These are phyloP conservation scores for Chenopodium quinoa DNA, from an alignment of 148 eudicot genomes.

Conservation along the genomic window DNA sequence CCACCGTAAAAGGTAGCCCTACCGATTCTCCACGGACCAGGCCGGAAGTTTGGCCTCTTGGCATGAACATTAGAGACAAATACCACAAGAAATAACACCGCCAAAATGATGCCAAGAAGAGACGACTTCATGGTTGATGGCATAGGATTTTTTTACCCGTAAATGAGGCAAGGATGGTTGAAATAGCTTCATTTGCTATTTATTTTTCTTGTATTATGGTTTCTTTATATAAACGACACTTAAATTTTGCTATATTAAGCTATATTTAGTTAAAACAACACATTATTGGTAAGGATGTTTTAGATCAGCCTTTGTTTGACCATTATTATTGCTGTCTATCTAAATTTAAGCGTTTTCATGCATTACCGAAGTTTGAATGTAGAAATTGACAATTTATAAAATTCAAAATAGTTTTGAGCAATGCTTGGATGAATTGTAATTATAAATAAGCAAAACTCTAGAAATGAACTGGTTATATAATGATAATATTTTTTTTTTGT, in stretches of 20 bases:
- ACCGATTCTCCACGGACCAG: conserved; percentile 66
- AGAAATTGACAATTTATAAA: too few relatives aligned
- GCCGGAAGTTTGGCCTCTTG: conserved; percentile 34
- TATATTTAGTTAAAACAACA: conserved; percentile 4
- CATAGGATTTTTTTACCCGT: neutral
- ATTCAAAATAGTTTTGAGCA: too few relatives aligned
- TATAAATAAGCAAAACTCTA: too few relatives aligned
- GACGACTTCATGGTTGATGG: conserved; percentile 30
- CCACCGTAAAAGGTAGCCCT: conserved; percentile 83
- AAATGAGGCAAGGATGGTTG: neutral
- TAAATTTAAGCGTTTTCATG: neutral
- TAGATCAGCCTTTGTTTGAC: neutral
- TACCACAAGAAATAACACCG: conserved; percentile 12
- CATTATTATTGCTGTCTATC: neutral
- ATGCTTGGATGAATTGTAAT: too few relatives aligned
- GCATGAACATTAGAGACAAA: conserved; percentile 21
- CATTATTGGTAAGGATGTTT: neutral
- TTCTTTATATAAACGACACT: neutral
- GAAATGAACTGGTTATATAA: too few relatives aligned
- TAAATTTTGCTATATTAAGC: neutral
- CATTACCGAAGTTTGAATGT: neutral
- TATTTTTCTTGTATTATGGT: neutral
- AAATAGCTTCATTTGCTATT: too few relatives aligned
- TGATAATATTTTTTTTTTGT: too few relatives aligned
- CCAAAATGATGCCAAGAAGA: conserved; percentile 10